Base-by-base conservation (phyloP, 805 yeast species). In the Pichia sporocuriosa region DNA sequence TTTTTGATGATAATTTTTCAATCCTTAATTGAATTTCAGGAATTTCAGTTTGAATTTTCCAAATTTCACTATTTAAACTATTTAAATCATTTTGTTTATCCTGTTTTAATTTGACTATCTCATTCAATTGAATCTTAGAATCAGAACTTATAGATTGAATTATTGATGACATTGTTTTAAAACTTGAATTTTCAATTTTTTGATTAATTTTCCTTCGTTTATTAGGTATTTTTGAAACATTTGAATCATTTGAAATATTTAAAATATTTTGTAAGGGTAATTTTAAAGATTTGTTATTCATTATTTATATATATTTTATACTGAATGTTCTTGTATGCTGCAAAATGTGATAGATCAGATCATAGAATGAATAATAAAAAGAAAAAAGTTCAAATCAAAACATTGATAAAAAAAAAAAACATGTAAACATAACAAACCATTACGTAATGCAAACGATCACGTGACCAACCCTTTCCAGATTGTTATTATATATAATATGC, bases 1-100 rank as follows among this genome's bases (percentile, higher is more conserved):
- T 37, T 29, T 46, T 45, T 20, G 57, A 62, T n/a, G 56, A 57
- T 7, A 62, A 44, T 32, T 58, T 62, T 30, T 58, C 60, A 7
- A 54, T 39, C 23, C 51, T 51, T 28, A 58, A 28, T 35, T 61
- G 57, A n/a, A 55, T 19, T 29, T 52, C 59, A 2, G 61, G 55
- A 2, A 57, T 42, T 19, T 50, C 51, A 8, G 59, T 54, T 37
- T 56, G 51, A n/a, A 51, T 39, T 11, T 42, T 45, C 58, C 56
- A 58, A 2, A 54, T 46, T 36, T 53, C 53, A n/a, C 46, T 45
- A 39, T 48, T 56, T 32, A 55, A 36, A 12, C 41, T 46, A 57
- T 53, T 43, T 52, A 64, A 48, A 46, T 50, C 56, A 12, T 43
- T 25, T 15, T 32, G 41, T 26, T 38, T 42, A n/a, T 38, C 40